Conservation (phyloP, 1,139 yeast genomes). For the Sugiyamaella novakii region DNA sequence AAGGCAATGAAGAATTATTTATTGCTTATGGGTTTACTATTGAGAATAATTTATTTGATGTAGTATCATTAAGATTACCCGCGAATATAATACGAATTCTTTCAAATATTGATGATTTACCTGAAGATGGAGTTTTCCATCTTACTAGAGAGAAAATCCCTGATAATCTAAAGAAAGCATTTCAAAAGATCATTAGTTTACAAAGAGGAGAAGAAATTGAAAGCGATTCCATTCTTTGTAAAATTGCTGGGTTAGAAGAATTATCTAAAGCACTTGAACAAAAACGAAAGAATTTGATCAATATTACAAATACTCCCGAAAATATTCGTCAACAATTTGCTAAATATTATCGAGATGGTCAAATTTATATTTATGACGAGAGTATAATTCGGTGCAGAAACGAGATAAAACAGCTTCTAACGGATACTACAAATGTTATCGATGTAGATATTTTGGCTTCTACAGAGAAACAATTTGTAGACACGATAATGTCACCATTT, state of each 20-base stretch:
- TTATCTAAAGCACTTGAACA: slow-evolving; percentile 12
- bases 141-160: slow-evolving; percentile 30
- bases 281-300: slow-evolving; percentile 2
- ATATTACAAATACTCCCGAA: slow-evolving; percentile 13
- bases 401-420: slow-evolving; percentile 7
- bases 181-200: slow-evolving; percentile 20
- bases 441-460: slow-evolving; percentile 12
- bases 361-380: slow-evolving; percentile 20
- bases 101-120: slow-evolving; percentile 11
- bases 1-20: slow-evolving; percentile 75
- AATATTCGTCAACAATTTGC: slow-evolving; percentile 24
- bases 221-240: slow-evolving; percentile 9
- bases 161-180: slow-evolving; percentile 24
- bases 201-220: slow-evolving; percentile 16
- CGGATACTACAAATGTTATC: neutral
- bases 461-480: slow-evolving; percentile 16
- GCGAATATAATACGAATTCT: slow-evolving; percentile 1
- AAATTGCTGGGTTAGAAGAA: slow-evolving; percentile 14
- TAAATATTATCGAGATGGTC: slow-evolving; percentile 28
- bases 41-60: slow-evolving; percentile 62
- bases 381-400: slow-evolving; percentile 21
- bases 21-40: slow-evolving; percentile 68
- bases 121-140: slow-evolving; percentile 28
- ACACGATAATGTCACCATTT: slow-evolving; percentile 9
- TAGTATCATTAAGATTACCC: slow-evolving; percentile 53